phyloP scores from a whole-genome alignment of 73 alveolate species.

The Uronychia binucleata region DNA sequence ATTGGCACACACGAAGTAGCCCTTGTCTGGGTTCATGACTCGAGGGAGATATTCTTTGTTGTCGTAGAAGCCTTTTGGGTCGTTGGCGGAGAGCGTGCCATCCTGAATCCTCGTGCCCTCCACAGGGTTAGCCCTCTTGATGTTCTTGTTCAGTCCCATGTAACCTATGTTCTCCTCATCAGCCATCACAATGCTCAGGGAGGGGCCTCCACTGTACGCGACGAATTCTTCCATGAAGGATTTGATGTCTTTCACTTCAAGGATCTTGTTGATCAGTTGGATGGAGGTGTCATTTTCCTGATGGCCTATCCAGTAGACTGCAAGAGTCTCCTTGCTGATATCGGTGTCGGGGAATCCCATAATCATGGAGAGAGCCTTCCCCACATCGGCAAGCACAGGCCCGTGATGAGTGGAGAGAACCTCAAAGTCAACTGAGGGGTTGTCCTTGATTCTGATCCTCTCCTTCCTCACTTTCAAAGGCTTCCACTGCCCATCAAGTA shows the following conservation, averaged over 20 bases:
- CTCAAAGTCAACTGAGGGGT: not conserved
- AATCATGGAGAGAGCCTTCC: conserved; percentile 6
- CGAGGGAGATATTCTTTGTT: conserved; percentile 77
- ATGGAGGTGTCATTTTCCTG: not conserved
- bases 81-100: conserved; percentile 81
- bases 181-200: conserved; percentile 36
- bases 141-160: conserved; percentile 64
- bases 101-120: conserved; percentile 64
- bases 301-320: not conserved
- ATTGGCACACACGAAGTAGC: conserved; percentile 92
- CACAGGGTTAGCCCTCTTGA: conserved; percentile 41
- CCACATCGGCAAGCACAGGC: conserved; percentile 8
- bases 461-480: conserved; percentile 66
- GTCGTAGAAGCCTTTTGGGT: conserved; percentile 66
- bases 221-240: not conserved
- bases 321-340: not conserved
- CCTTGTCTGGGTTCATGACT: conserved; percentile 91
- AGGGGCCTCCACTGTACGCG: conserved; percentile 4
- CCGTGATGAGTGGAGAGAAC: conserved; percentile 24
- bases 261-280: not conserved
- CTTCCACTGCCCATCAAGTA: conserved; percentile 75
- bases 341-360: not conserved
- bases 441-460: conserved; percentile 70
- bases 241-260: not conserved
- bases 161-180: conserved; percentile 78